Evolutionary conservation across 768 basidiomycete genomes (phyloP).

Genomic region (Lactarius evosmus): DNA sequence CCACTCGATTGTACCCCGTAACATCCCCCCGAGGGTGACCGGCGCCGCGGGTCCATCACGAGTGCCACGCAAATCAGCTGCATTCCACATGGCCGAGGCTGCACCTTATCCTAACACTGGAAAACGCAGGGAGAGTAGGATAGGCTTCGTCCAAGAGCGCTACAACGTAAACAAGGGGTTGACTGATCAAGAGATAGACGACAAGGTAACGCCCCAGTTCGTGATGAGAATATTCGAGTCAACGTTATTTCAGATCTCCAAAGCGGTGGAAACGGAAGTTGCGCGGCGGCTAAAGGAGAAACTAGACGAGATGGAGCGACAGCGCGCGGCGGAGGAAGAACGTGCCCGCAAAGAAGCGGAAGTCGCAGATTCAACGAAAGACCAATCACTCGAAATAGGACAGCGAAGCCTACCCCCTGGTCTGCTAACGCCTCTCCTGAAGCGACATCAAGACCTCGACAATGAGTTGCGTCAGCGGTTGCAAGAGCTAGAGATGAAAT

Average conservation of each 20-base stretch:
- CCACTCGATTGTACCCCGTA: conserved; percentile 29
- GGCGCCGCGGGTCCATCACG: conserved; percentile 24
- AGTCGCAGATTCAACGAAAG: conserved; percentile 39
- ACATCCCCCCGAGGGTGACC: background rate
- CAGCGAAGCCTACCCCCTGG: conserved; percentile 39
- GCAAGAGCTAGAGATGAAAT: conserved; percentile 67
- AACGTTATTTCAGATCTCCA: conserved; percentile 51
- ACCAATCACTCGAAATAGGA: conserved; percentile 29
- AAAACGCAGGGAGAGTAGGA: conserved; percentile 25
- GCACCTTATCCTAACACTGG: conserved; percentile 22
- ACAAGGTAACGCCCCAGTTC: conserved; percentile 46
- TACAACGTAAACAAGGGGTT: conserved; percentile 34
- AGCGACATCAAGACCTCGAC: conserved; percentile 65
- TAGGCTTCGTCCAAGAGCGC: conserved; percentile 21
- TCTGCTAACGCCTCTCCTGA: conserved; percentile 58
- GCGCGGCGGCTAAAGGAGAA: conserved; percentile 62
- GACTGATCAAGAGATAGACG: conserved; percentile 72
- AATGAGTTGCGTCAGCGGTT: conserved; percentile 61
- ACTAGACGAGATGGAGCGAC: conserved; percentile 46
- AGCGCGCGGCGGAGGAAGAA: conserved; percentile 29
- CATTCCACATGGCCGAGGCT: conserved; percentile 14
- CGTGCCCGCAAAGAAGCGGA: conserved; percentile 28
- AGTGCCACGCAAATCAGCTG: conserved; percentile 23
- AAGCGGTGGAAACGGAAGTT: conserved; percentile 73
- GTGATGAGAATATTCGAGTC: background rate